Conservation (phyloP, 2,329 filamentous ascomycete genomes). For the Acrodontium crateriforme region DNA sequence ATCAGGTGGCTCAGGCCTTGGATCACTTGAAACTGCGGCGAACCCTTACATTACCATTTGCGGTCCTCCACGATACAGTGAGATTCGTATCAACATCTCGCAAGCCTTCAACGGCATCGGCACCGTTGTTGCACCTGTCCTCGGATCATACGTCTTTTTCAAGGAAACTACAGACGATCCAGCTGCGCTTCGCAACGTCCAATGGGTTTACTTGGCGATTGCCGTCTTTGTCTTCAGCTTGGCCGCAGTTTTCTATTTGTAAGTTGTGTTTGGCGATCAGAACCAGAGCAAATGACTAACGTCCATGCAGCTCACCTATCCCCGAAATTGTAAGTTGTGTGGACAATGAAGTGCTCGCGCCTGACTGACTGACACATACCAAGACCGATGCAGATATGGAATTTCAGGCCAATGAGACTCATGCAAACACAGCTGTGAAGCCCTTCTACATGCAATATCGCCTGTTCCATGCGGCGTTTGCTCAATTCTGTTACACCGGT, state of each 20-base stretch:
- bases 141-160: conserved; percentile 50
- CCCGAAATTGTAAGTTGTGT: no score
- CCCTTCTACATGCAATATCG: conserved; percentile 50
- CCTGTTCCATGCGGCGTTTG: conserved; percentile 60
- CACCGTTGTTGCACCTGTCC: conserved; percentile 44
- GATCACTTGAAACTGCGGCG: conserved; percentile 45
- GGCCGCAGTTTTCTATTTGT: conserved; percentile 44
- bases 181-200: conserved; percentile 43
- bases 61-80: conserved; percentile 45
- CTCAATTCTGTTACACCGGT: conserved; percentile 71
- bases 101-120: conserved; percentile 47
- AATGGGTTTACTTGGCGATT: conserved; percentile 52
- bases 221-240: conserved; percentile 46
- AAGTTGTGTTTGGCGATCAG: conserved; percentile 2
- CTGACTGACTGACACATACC: no score
- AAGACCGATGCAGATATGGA: conserved; percentile 51
- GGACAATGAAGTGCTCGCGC: no score
- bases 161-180: conserved; percentile 36
- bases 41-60: conserved; percentile 42
- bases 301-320: conserved; percentile 25
- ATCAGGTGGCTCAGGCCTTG: no score
- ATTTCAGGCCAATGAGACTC: conserved; percentile 29
- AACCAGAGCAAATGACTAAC: conserved; percentile 1
- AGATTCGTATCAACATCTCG: conserved; percentile 45
- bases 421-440: conserved; percentile 25